Percentiles rank a stretch among this genome's conserved stretches.
Conservation (phyloP, 169 alveolate genomes). For the Amoebophrya sp. region DNA sequence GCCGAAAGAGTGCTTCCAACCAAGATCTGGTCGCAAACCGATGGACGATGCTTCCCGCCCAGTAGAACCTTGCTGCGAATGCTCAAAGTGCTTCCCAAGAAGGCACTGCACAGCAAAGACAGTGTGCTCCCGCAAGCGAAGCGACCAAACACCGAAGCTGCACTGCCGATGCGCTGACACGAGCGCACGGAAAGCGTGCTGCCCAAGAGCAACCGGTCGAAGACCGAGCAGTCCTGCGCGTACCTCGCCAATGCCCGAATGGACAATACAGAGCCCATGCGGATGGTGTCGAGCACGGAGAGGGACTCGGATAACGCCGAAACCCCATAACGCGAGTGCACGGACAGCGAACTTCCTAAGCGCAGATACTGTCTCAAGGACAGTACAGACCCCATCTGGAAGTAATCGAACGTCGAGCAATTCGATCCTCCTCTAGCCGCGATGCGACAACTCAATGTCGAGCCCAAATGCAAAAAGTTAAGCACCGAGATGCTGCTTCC, state of each 20-base stretch:
- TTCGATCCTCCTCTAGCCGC: not conserved
- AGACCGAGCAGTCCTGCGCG: not conserved
- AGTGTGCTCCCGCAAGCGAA: not conserved
- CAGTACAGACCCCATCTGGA: not conserved
- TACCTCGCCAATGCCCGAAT: not conserved
- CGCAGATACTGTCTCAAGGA: not conserved
- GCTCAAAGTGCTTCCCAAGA: not conserved
- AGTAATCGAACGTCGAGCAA: not conserved
- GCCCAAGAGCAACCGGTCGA: not conserved
- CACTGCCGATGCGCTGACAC: not conserved
- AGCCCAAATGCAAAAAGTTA: not conserved
- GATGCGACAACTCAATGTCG: not conserved
- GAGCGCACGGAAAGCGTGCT: not conserved
- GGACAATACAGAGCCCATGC: slow-evolving; percentile 3
- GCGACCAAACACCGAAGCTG: not conserved
- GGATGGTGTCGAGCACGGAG: not conserved
- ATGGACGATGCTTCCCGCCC: not conserved
- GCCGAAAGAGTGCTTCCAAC: not conserved
- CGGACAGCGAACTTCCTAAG: not conserved
- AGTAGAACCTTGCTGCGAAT: not conserved
- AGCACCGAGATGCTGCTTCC: not conserved
- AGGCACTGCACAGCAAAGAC: not conserved
- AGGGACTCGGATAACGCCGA: not conserved
- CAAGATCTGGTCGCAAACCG: not conserved
- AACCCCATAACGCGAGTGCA: not conserved